Base-by-base conservation (phyloP, 805 yeast genomes). In the Wickerhamia fluorescens region DNA sequence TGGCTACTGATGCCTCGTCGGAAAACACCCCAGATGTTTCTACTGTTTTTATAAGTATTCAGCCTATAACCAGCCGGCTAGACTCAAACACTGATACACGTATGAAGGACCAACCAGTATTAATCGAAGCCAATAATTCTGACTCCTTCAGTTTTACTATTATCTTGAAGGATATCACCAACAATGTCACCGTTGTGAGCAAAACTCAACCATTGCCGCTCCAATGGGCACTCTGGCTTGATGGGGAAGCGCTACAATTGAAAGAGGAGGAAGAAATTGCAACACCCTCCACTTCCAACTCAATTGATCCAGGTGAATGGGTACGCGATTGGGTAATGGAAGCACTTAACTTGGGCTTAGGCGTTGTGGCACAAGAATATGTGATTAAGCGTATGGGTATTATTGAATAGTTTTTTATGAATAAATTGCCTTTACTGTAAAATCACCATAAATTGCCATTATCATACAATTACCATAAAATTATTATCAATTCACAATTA, bases 211-310 rank as follows among this genome's bases (percentile, higher is more conserved):
- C 95, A 5, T 81, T 86, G 64, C 97, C 98, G 7, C 51, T 73
- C 25, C 78, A 74, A 49, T 92, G 98, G 98, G 79, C 87, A 7
- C 62, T 73, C n/a, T 92, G 98, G 98, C 66, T 89, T n/a, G 78
- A 73, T 36, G 72, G 76, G 9, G 51, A 57, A 15, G 42, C 40
- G 7, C 30, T 40, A 31, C 34, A 39, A n/a, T 37, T n/a, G 39
- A 43, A 6, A 8, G 20, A 18, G 20, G 10, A 10, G 9, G 20
- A 18, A 18, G 20, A 18, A 18, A n/a, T n/a, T n/a, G n/a, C n/a
- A n/a, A n/a, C n/a, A n/a, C n/a, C n/a, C n/a, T 8, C 9, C 10
- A 8, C 20, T 7, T 8, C 21, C 8, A 38, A 33, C 10, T 34
- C 30, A 6, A 51, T 62, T 17, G 63, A 62, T 31, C 66, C 68